These are phyloP conservation scores for Drosera spatulata DNA, from an alignment of 179 eudicot species.

Conservation along the genomic window DNA sequence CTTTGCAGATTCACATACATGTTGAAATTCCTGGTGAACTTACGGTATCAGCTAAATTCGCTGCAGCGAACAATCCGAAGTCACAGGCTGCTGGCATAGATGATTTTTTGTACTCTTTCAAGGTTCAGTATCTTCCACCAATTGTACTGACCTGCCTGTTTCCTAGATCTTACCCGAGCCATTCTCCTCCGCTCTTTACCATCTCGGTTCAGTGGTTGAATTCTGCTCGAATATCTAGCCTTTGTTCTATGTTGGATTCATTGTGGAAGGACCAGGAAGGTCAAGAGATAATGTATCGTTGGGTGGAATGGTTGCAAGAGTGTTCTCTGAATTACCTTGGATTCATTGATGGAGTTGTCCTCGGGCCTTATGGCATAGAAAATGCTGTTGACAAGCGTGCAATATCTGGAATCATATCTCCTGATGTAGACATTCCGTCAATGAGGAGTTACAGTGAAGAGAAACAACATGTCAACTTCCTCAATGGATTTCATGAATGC, in stretches of 20 bases:
- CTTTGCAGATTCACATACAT: constrained; percentile 56
- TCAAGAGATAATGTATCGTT: constrained; percentile 68
- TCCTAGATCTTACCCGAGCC: constrained; percentile 87
- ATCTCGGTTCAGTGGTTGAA: constrained; percentile 80
- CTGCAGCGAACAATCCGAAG: constrained; percentile 14
- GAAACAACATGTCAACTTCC: constrained; percentile 45
- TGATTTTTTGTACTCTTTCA: constrained; percentile 60
- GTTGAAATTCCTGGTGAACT: constrained; percentile 47
- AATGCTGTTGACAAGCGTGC: constrained; percentile 64
- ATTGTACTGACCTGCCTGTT: constrained; percentile 66
- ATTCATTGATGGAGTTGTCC: constrained; percentile 48
- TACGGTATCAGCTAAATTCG: constrained; percentile 44
- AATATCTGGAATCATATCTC: constrained; percentile 60
- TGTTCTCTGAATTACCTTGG: constrained; percentile 62
- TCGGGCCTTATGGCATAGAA: constrained; percentile 61
- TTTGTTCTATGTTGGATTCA: constrained; percentile 68
- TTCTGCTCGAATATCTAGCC: constrained; percentile 43
- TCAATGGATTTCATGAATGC: constrained; percentile 60
- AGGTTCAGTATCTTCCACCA: constrained; percentile 71
- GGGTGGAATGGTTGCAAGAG: constrained; percentile 80
- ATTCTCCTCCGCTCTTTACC: constrained; percentile 58
- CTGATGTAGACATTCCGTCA: constrained; percentile 74
- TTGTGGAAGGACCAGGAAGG: constrained; percentile 79
- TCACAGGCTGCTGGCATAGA: constrained; percentile 19
- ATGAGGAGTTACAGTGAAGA: constrained; percentile 65